phyloP scores from a whole-genome alignment of 2,329 filamentous ascomycete species.

The Exophiala calicioides region DNA sequence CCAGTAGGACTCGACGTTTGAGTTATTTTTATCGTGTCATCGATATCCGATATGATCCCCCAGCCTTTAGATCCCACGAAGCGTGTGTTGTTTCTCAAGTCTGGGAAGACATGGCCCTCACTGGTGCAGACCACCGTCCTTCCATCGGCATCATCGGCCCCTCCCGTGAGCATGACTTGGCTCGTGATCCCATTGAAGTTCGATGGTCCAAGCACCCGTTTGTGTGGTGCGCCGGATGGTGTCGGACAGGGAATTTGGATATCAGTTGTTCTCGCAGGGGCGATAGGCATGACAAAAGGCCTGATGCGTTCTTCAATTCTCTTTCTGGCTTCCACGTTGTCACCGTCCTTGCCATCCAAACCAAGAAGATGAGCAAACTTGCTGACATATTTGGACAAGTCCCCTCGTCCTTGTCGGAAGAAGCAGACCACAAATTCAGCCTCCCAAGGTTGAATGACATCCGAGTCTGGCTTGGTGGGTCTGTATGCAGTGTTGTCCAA shows the following conservation, averaged over 20 bases:
- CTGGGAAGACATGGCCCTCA: conserved; percentile 43
- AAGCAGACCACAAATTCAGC: conserved; percentile 82
- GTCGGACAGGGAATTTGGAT: conserved; percentile 59
- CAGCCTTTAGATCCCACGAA: conserved; percentile 78
- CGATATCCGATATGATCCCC: conserved; percentile 84
- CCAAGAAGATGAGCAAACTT: conserved; percentile 69
- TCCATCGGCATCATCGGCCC: conserved; percentile 48
- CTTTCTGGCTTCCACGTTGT: conserved; percentile 58
- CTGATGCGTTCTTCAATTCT: conserved; percentile 59
- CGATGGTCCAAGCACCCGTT: conserved; percentile 66
- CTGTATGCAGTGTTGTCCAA: conserved; percentile 86
- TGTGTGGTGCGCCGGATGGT: conserved; percentile 39
- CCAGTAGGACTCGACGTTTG: conserved; percentile 76
- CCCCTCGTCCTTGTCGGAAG: conserved; percentile 70
- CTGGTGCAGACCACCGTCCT: conserved; percentile 52
- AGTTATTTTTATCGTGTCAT: conserved; percentile 93
- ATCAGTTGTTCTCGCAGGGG: conserved; percentile 68
- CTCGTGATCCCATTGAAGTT: conserved; percentile 71
- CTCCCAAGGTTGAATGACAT: conserved; percentile 60
- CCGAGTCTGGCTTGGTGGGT: conserved; percentile 37
- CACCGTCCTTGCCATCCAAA: conserved; percentile 57
- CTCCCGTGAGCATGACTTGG: conserved; percentile 59
- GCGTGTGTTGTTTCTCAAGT: conserved; percentile 66
- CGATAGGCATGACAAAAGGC: conserved; percentile 76
- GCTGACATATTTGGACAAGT: conserved; percentile 68